These are phyloP conservation scores for Melastoma malabathricum DNA, from an alignment of 345 rosid species.

Conservation along the genomic window DNA sequence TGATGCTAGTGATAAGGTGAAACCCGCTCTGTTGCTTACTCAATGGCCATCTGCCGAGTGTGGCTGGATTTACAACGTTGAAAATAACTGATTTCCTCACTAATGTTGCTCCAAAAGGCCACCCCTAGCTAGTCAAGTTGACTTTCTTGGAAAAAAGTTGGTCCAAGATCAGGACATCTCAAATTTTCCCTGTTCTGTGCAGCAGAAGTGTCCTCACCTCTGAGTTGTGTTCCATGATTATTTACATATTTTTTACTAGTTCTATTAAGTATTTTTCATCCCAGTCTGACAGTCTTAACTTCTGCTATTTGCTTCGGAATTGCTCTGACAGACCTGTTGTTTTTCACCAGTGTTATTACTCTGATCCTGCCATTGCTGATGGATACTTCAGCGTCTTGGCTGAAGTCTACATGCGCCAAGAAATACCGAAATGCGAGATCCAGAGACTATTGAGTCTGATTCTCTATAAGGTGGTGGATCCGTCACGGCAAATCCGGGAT, in stretches of 20 bases:
- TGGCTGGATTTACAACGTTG: too few species aligned
- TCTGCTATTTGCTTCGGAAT: too few species aligned
- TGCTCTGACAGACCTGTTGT: not conserved
- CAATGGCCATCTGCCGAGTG: too few species aligned
- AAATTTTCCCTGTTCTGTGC: not conserved
- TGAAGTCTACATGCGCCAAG: slow-evolving; percentile 99
- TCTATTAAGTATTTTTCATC: too few species aligned
- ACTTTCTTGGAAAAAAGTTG: too few species aligned
- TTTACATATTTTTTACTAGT: not conserved
- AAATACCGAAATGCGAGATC: slow-evolving; percentile 90
- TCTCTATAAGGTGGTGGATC: slow-evolving; percentile 96
- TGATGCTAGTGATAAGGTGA: not conserved
- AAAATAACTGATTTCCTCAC: too few species aligned
- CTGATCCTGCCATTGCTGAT: slow-evolving; percentile 90
- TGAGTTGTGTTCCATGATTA: not conserved
- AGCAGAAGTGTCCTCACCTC: too few species aligned
- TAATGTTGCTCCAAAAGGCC: too few species aligned
- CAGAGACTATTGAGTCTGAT: slow-evolving; percentile 93
- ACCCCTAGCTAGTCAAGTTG: too few species aligned
- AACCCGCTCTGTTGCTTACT: too few species aligned
- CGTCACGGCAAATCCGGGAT: slow-evolving; percentile 94
- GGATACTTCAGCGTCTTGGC: slow-evolving; percentile 97
- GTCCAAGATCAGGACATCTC: too few species aligned
- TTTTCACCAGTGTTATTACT: slow-evolving; percentile 74
- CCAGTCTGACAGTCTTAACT: too few species aligned